Evolutionary conservation across 169 alveolate genomes (phyloP), one percentile per base, ranked within the genome.

Genomic region (Condylostoma magnum): DNA sequence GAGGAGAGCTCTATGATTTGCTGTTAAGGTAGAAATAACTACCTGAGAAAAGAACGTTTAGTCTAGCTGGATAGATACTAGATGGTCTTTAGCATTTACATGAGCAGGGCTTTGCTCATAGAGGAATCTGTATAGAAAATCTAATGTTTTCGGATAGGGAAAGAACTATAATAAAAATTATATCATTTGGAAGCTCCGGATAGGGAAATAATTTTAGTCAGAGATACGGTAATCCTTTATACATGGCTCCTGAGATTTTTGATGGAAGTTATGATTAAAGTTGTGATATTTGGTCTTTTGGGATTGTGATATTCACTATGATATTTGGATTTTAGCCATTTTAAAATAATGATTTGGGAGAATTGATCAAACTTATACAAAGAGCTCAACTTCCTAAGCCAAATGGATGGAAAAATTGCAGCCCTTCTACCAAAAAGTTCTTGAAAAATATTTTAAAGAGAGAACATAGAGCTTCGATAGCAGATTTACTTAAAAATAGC

Each of bases 71-170:
- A 34, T 82, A 85, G 55, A 44, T 81, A 20, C 74, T 77, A 44
- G 71, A 78, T 38, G 92, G 86, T 4, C 79, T 81, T 18, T 58
- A 79, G 34, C 81, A 70, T 68, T 71, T 81, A 58, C 87, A 81
- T 48, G 65, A 67, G 30, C 57, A 77, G 47, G 78, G 77, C 57
- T 51, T 80, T 6, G 53, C 67, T 36, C 92, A 85, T 54, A 57
- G 92, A 63, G 91, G 81, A 65, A 57, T 83, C 54, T 76, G 86
- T 43, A 85, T 88, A 15, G 90, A 87, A 70, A 87, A 87, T 52
- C 80, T 87, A 36, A 53, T 82, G 75, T 77, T 87, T 47, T 54
- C 66, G 18, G 79, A 77, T 66, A 69, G 70, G 22, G 80, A 68
- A 57, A 55, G 57, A 28, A 82, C 88, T n/a, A 68, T 56, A 51